Percentiles rank a stretch among this genome's conserved stretches.
Conservation (phyloP, 1,139 yeast genomes). For the Protomyces arabidopsidicola region DNA sequence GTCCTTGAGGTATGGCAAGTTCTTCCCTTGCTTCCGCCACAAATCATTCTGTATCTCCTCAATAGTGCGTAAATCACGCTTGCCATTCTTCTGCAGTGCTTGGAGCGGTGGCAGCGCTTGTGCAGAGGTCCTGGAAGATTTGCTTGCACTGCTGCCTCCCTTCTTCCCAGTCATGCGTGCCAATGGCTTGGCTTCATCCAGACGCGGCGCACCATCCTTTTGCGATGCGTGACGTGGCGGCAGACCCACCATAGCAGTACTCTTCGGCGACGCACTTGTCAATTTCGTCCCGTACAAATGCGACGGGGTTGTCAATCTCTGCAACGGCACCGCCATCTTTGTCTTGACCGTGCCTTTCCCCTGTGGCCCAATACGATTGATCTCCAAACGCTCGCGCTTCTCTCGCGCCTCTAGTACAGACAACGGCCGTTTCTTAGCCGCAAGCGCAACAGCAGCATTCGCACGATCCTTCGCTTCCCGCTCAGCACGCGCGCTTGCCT, state of each 20-base stretch:
- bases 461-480: conserved; percentile 7
- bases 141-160: not conserved
- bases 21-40: conserved; percentile 21
- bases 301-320: not conserved
- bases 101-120: not conserved
- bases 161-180: not conserved
- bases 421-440: conserved; percentile 14
- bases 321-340: not conserved
- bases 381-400: conserved; percentile 23
- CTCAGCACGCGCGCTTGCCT: conserved; percentile 1
- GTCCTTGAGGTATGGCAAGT: conserved; percentile 4
- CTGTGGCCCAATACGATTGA: conserved; percentile 4
- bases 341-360: not conserved
- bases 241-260: not conserved
- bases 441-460: conserved; percentile 2
- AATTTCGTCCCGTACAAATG: not conserved
- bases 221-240: not conserved
- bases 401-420: conserved; percentile 24
- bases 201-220: not conserved
- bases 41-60: conserved; percentile 26
- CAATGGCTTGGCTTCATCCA: not conserved
- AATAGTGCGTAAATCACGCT: conserved; percentile 20
- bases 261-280: not conserved
- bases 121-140: not conserved
- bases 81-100: conserved; percentile 15